phyloP scores from a whole-genome alignment of 2,329 filamentous ascomycete genomes.

The Neonectria faginata region DNA sequence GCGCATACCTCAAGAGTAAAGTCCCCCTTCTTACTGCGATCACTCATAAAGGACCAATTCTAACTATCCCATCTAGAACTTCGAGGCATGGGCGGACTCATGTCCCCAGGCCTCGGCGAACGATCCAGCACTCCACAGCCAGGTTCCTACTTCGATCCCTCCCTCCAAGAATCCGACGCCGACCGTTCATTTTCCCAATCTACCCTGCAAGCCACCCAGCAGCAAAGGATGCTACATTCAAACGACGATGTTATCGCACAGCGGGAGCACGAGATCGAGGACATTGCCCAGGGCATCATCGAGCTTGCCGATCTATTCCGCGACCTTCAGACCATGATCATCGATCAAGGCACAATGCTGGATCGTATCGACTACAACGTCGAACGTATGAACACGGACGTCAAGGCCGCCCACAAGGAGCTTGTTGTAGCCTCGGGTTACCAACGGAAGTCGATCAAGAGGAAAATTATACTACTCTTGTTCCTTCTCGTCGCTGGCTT shows the following conservation, averaged over 20 bases:
- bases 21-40: conserved; percentile 8
- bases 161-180: conserved; percentile 90
- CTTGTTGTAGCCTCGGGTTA: conserved; percentile 89
- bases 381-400: conserved; percentile 91
- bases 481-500: conserved; percentile 85
- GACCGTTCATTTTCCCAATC: conserved; percentile 93
- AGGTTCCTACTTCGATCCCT: conserved; percentile 80
- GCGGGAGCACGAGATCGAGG: conserved; percentile 95
- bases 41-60: not conserved
- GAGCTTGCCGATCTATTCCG: conserved; percentile 97
- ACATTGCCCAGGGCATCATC: conserved; percentile 98
- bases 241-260: conserved; percentile 90
- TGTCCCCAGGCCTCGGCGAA: conserved; percentile 63
- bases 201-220: conserved; percentile 80
- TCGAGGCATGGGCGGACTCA: conserved; percentile 74
- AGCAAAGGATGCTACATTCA: conserved; percentile 73
- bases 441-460: conserved; percentile 87
- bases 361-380: conserved; percentile 99
- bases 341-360: conserved; percentile 89
- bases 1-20: conserved; percentile 91
- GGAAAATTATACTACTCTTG: conserved; percentile 92
- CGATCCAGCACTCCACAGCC: conserved; percentile 63
- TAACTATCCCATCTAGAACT: conserved; percentile 67
- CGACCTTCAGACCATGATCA: conserved; percentile 94
- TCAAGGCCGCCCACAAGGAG: conserved; percentile 93